Evolutionary conservation across 2,329 filamentous ascomycete genomes (phyloP).

Genomic region (Zalaria obscura): DNA sequence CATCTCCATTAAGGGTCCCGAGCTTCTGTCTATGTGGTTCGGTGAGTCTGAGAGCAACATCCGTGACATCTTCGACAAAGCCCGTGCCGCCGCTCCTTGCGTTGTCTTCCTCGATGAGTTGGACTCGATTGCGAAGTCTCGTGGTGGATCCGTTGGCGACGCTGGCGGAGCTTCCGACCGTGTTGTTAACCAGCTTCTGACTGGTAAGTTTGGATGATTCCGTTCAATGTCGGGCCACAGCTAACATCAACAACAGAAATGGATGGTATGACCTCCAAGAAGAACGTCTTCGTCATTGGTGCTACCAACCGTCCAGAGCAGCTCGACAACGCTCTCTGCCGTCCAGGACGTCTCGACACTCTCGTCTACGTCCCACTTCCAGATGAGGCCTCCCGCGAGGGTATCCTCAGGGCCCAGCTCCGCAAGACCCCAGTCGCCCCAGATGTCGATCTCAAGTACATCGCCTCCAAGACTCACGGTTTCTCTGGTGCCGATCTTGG

Average conservation of each 20-base stretch:
- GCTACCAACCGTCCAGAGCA: slow-evolving; percentile 98
- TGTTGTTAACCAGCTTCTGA: slow-evolving; percentile 98
- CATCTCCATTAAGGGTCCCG: slow-evolving; percentile 97
- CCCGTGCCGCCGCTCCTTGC: slow-evolving; percentile 90
- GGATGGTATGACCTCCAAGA: slow-evolving; percentile 99
- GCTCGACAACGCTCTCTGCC: slow-evolving; percentile 93
- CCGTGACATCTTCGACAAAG: slow-evolving; percentile 99
- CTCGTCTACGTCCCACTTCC: slow-evolving; percentile 96
- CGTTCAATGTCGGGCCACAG: slow-evolving; percentile 6
- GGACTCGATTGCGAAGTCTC: slow-evolving; percentile 98
- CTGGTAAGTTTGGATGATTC: slow-evolving; percentile 45
- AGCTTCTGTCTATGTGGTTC: slow-evolving; percentile 99
- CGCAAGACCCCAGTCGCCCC: slow-evolving; percentile 88
- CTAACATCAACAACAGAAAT: slow-evolving; percentile 55
- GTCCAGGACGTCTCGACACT: slow-evolving; percentile 95
- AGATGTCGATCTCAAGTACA: slow-evolving; percentile 81
- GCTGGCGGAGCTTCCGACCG: slow-evolving; percentile 96
- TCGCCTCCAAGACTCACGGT: slow-evolving; percentile 92
- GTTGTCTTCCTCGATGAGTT: slow-evolving; percentile 98
- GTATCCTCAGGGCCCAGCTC: slow-evolving; percentile 89
- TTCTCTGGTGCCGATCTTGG: slow-evolving; percentile 99
- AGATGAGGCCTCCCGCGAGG: slow-evolving; percentile 74
- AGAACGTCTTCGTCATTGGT: slow-evolving; percentile 99
- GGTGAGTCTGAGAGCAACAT: slow-evolving; percentile 99
- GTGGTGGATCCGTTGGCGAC: slow-evolving; percentile 91